A percentile compares a stretch with the other conserved stretches of the same genome.
Conservation (phyloP, 2,329 filamentous ascomycete genomes). For the Colletotrichum agaves region DNA sequence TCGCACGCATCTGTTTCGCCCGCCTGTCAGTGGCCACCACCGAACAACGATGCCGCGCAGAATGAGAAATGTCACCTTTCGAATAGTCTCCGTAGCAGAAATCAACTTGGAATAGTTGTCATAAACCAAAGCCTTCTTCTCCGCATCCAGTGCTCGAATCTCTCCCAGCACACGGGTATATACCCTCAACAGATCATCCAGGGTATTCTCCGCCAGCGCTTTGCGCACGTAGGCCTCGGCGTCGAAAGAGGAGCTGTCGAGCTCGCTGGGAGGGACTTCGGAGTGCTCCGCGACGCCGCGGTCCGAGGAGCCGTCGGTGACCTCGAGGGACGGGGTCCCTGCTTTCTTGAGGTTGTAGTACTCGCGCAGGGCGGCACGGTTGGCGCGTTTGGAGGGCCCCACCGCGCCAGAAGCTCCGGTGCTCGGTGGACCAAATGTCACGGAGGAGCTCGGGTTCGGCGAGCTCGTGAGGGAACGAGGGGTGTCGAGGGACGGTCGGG, state of each 20-base stretch:
- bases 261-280: constrained; percentile 73
- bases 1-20: constrained; percentile 72
- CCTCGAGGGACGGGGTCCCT: constrained; percentile 51
- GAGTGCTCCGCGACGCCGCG: constrained; percentile 47
- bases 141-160: constrained; percentile 89
- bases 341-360: constrained; percentile 86
- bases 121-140: constrained; percentile 96
- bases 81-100: constrained; percentile 94
- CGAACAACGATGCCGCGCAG: no score
- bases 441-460: constrained; percentile 54
- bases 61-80: constrained; percentile 63
- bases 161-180: constrained; percentile 81
- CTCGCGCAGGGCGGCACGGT: constrained; percentile 88
- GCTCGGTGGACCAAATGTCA: constrained; percentile 40
- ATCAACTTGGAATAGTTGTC: constrained; percentile 99
- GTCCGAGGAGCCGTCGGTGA: constrained; percentile 54
- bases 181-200: constrained; percentile 75
- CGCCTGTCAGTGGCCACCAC: background rate
- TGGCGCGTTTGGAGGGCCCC: constrained; percentile 63
- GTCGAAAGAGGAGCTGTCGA: constrained; percentile 80
- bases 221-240: constrained; percentile 74
- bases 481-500: constrained; percentile 77
- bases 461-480: constrained; percentile 70
- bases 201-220: constrained; percentile 68
- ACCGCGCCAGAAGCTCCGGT: constrained; percentile 40